Evolutionary conservation across 345 rosid genomes (phyloP).

Genomic region (Aegle marmelos): DNA sequence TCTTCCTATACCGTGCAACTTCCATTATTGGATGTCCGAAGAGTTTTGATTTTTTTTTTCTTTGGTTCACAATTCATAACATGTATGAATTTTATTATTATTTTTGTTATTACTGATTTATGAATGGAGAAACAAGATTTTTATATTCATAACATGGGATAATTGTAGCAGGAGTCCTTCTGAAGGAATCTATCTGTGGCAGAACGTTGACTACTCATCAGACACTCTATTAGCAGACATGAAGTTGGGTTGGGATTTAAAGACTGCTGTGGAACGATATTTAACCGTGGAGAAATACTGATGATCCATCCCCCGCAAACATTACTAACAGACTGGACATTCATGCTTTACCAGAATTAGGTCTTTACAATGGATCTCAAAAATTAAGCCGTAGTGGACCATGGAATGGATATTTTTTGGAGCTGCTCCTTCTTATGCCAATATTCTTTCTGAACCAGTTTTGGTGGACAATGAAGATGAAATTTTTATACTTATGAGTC

Average conservation of each 20-base stretch:
- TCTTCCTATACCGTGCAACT: background rate
- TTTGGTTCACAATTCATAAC: no score
- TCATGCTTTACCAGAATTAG: slow-evolving; percentile 21
- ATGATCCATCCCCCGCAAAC: slow-evolving; percentile 36
- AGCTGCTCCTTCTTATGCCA: slow-evolving; percentile 19
- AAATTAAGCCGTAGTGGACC: slow-evolving; percentile 25
- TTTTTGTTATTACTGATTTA: no score
- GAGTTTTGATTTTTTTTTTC: no score
- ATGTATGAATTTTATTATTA: no score
- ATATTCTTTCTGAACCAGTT: background rate
- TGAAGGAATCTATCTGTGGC: slow-evolving; percentile 28
- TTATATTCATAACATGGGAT: slow-evolving; percentile 7
- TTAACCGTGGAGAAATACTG: slow-evolving; percentile 35
- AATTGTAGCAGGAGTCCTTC: background rate
- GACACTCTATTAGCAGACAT: slow-evolving; percentile 22
- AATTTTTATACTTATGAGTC: slow-evolving; percentile 17
- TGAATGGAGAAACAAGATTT: no score
- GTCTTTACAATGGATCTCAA: background rate
- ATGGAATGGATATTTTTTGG: slow-evolving; percentile 38
- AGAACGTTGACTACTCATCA: slow-evolving; percentile 37
- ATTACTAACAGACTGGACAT: slow-evolving; percentile 17
- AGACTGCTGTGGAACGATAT: background rate
- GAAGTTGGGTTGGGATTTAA: slow-evolving; percentile 38
- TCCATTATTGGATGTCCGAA: background rate
- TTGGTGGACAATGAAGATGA: slow-evolving; percentile 12